phyloP scores from a whole-genome alignment of 2,329 filamentous ascomycete genomes.

The Phyllosticta citriasiana region DNA sequence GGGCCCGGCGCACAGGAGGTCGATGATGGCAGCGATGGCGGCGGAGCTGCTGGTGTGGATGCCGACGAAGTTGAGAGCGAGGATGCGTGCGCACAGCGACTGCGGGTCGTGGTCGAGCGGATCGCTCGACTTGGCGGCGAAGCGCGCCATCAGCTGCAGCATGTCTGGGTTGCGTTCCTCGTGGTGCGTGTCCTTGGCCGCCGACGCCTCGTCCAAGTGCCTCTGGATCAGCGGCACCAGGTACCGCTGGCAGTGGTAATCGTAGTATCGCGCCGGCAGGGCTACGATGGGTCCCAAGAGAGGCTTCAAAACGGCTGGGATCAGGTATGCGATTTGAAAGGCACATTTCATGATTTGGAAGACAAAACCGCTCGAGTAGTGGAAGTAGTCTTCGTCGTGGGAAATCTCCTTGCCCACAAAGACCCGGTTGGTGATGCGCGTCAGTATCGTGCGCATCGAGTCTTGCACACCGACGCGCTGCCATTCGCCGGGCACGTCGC shows the following conservation, averaged over 20 bases:
- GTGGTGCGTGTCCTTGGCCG: not conserved
- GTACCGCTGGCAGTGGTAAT: not conserved
- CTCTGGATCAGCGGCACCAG: not conserved
- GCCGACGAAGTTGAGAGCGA: conserved; percentile 3
- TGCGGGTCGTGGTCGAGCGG: not conserved
- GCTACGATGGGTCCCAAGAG: not conserved
- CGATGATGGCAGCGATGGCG: conserved; percentile 3
- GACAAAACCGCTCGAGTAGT: not conserved
- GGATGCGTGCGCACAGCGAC: not conserved
- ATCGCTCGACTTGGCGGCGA: not conserved
- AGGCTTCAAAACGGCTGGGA: not conserved
- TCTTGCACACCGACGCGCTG: not conserved
- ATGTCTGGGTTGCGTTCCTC: not conserved
- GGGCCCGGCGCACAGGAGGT: conserved; percentile 15
- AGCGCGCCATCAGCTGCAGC: not conserved
- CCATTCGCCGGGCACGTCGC: not conserved
- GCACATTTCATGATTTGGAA: not conserved
- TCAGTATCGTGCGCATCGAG: not conserved
- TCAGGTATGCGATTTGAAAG: not conserved
- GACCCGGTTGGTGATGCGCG: conserved; percentile 3
- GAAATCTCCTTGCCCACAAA: not conserved
- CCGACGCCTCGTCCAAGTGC: not conserved
- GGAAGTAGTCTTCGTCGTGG: not conserved
- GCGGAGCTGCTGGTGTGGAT: not conserved
- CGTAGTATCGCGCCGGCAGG: not conserved